Conservation (phyloP, 306 rosid species). For the Vicia sativa region DNA sequence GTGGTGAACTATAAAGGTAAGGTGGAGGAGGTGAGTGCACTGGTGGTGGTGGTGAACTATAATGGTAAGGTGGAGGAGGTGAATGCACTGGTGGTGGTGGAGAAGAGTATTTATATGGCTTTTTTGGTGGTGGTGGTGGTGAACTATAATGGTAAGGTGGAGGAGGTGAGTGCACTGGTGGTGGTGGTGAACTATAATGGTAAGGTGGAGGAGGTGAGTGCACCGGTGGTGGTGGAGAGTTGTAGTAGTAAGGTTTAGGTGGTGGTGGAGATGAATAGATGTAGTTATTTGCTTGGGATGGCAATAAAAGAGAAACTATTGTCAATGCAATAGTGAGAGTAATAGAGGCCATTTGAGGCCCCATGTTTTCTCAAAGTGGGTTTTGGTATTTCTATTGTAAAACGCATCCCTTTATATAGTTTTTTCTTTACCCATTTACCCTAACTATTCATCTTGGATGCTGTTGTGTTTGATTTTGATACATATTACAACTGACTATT, state of each 20-base stretch:
- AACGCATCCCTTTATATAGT: slow-evolving; percentile 53
- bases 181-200: slow-evolving; percentile 12
- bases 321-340: slow-evolving; percentile 45
- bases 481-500: not conserved
- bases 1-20: too few species aligned
- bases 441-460: slow-evolving; percentile 32
- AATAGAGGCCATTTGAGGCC: slow-evolving; percentile 46
- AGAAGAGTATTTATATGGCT: too few species aligned
- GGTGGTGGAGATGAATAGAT: slow-evolving; percentile 56
- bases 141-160: too few species aligned
- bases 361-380: slow-evolving; percentile 49
- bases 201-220: too few species aligned
- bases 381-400: slow-evolving; percentile 31
- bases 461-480: not conserved
- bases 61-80: too few species aligned
- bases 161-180: not conserved
- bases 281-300: slow-evolving; percentile 29
- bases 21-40: too few species aligned
- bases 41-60: not conserved
- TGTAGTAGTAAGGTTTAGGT: not conserved
- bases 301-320: slow-evolving; percentile 39
- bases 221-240: too few species aligned
- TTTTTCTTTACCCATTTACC: slow-evolving; percentile 37
- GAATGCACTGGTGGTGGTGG: too few species aligned
- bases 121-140: too few species aligned